A percentile compares a stretch with the other conserved stretches of the same genome.
Evolutionary conservation across 2,329 filamentous ascomycete genomes (phyloP).

Genomic region (Paecilomyces sp.): DNA sequence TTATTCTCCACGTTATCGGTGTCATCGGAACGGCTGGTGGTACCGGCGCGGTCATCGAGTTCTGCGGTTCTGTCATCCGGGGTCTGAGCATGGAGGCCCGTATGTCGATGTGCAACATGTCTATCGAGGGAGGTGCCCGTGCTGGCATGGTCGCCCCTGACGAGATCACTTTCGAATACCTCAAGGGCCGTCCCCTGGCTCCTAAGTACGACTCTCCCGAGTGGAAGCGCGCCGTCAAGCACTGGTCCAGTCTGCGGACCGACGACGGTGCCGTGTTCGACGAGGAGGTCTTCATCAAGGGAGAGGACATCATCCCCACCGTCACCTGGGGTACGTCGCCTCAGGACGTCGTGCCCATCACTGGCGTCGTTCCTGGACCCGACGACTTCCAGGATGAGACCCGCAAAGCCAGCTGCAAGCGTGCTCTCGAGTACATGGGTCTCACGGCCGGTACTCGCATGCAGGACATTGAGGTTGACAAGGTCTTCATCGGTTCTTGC

Average conservation of each 20-base stretch:
- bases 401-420: constrained; percentile 71
- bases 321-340: constrained; percentile 96
- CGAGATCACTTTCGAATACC: constrained; percentile 87
- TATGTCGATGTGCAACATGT: constrained; percentile 99
- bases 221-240: constrained; percentile 81
- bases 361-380: constrained; percentile 79
- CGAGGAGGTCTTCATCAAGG: constrained; percentile 79
- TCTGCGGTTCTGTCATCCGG: constrained; percentile 89
- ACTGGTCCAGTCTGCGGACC: constrained; percentile 81
- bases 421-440: constrained; percentile 95
- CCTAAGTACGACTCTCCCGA: constrained; percentile 76
- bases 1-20: constrained; percentile 88
- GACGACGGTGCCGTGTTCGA: constrained; percentile 89
- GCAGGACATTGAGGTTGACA: constrained; percentile 88
- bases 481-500: constrained; percentile 97
- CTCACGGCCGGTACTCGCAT: constrained; percentile 77
- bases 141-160: constrained; percentile 97
- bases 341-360: constrained; percentile 94
- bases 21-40: constrained; percentile 92
- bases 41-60: constrained; percentile 92
- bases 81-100: constrained; percentile 88
- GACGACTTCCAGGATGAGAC: constrained; percentile 73
- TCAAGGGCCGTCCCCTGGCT: constrained; percentile 83
- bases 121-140: constrained; percentile 89
- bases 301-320: constrained; percentile 87